Evolutionary conservation across 495 filamentous ascomycete species (phyloP), one percentile per base, ranked within the genome.

Genomic region (Chlorociboria aeruginascens): DNA sequence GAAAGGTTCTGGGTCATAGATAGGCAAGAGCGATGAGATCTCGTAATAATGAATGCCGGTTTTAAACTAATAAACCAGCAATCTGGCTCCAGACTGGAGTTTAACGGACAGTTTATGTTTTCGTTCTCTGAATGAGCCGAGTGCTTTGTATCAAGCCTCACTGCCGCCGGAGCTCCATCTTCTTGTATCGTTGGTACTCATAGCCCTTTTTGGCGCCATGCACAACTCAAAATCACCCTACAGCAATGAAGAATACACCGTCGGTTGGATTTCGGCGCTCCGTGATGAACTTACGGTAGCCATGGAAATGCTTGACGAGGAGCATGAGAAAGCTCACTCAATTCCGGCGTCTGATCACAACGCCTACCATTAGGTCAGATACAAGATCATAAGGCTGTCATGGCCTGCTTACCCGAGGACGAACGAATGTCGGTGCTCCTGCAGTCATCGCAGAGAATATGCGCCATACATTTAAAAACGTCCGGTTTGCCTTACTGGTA

Each of bases 191-290:
- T n/a, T n/a, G n/a, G n/a, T n/a, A n/a, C n/a, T n/a, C n/a, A n/a
- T n/a, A n/a, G n/a, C n/a, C n/a, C n/a, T n/a, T n/a, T n/a, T n/a
- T n/a, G n/a, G n/a, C n/a, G n/a, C n/a, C n/a, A n/a, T n/a, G n/a
- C n/a, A n/a, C n/a, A n/a, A n/a, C n/a, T n/a, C n/a, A n/a, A n/a
- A n/a, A n/a, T n/a, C n/a, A n/a, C n/a, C n/a, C n/a, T n/a, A n/a
- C n/a, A n/a, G n/a, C n/a, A n/a, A 61, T 45, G 46, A 51, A 51
- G 66, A 71, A 9, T 78, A 73, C 47, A 69, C 63, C 2, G 61
- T 78, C 8, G 73, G 69, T 31, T 73, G 68, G 68, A 67, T 77
- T 31, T 75, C 66, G 51, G 66, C 71, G 2, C 52, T 76, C 4
- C 46, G 54, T 3, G 51, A 53, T 11, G 73, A 77, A 52, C 46